Evolutionary conservation across 805 yeast species (phyloP), one percentile per base, ranked within the genome.

Genomic region (Teunomyces aglyptinius): DNA sequence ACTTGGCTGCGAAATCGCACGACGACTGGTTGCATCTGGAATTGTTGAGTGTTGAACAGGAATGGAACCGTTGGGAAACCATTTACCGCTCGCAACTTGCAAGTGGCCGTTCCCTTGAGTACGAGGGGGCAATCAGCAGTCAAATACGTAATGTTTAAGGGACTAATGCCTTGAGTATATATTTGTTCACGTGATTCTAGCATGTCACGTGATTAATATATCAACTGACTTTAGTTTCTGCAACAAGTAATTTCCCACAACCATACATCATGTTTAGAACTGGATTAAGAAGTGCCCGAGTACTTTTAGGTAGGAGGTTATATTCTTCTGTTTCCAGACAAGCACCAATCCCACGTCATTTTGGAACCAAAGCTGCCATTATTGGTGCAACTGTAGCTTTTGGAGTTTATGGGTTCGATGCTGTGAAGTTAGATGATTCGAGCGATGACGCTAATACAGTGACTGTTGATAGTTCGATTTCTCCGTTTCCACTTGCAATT

Each of bases 381-480:
- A 2, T 38, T 31, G 49, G 39, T 4, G 45, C 34, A n/a, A 34
- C 43, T 6, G 38, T 12, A 5, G 43, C 43, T 3, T 12, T 22
- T 6, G 19, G 13, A 10, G 11, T n/a, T 28, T 8, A 13, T 27
- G 13, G 29, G 5, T 18, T 20, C 38, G 19, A 22, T 16, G 24
- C 43, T 3, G 32, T 47, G 15, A 22, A 47, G 13, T 34, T 38
- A 15, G 50, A 47, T 20, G 58, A 58, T 19, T 18, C 41, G 8
- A n/a, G 27, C 12, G 13, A 34, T 10, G 34, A 43, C n/a, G 52
- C 50, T 3, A 44, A 63, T 28, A 50, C 70, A 1, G 70, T 80
- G n/a, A 53, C 56, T 16, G 81, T 81, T 2, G 83, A 81, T 54
- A 65, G 71, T 3, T 63, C 75, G 1, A 71, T 82, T n/a, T 70